Base-by-base conservation (phyloP, 1,139 yeast species). In the Meyerozyma elateridarum region DNA sequence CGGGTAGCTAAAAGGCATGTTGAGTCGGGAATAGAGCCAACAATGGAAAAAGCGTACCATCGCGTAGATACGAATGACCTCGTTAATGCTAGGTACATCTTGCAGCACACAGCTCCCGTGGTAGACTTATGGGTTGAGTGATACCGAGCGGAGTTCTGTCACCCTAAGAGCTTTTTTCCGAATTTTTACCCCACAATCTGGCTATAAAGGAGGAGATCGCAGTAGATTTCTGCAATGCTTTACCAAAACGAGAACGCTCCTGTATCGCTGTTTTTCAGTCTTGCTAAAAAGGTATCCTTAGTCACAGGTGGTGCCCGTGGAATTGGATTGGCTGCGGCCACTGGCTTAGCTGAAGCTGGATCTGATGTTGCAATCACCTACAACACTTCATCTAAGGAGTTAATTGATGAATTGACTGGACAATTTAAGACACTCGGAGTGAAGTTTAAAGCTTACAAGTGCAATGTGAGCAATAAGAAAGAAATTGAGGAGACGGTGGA, bases 401-500 rank as follows among this genome's bases (percentile, higher is more conserved):
- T 13, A 3, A 29, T 25, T 9, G 26, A 28, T 6, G 22, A 16
- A 4, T 21, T 33, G 11, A 26, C 9, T 13, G 13, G 8, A 19
- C 20, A 30, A n/a, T 33, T 30, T 20, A 14, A 25, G 11, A 11
- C 14, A 7, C 14, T 29, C 14, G 33, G 33, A 4, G 30, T 29
- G 9, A 25, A 16, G 19, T 27, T 29, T 27, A 33, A 33, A 19
- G 35, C 35, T 8, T 33, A 33, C 21, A 16, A 33, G 20, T 33
- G 35, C 21, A 29, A 57, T 35, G 48, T 52, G 7, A 30, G 48
- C 5, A 38, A 48, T 17, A 40, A 46, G 21, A 41, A 43, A 3
- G 42, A 48, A 9, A 42, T 56, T 8, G 36, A 38, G 32, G 34
- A 36, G 5, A 55, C 54, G n/a, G 52, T 56, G 21, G 46, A 52